phyloP scores from a whole-genome alignment of 768 basidiomycete genomes.

The Mycena polygramma region DNA sequence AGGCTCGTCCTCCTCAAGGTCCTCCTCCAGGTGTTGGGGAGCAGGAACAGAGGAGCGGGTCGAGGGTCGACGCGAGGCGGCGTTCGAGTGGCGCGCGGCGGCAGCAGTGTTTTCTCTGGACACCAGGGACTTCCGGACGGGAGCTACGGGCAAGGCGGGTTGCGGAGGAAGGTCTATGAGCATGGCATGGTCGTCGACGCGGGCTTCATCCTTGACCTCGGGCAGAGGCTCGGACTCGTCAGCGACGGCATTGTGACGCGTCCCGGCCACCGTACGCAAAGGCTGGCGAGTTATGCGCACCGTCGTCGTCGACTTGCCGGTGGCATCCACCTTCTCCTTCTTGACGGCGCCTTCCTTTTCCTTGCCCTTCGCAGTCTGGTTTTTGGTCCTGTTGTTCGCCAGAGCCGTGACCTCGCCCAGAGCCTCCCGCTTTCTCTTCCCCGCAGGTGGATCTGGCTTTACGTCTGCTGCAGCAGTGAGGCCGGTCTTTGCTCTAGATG shows the following conservation, averaged over 20 bases:
- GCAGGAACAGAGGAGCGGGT: slow-evolving; percentile 41
- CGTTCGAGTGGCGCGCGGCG: slow-evolving; percentile 40
- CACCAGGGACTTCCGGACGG: slow-evolving; percentile 55
- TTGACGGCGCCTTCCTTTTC: slow-evolving; percentile 64
- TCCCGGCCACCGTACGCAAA: slow-evolving; percentile 63
- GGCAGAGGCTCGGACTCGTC: slow-evolving; percentile 39
- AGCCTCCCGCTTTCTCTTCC: slow-evolving; percentile 32
- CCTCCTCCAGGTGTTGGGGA: slow-evolving; percentile 49
- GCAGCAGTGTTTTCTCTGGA: slow-evolving; percentile 46
- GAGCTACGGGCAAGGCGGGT: slow-evolving; percentile 53
- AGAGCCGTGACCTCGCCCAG: slow-evolving; percentile 50
- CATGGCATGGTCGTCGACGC: slow-evolving; percentile 67
- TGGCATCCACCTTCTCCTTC: slow-evolving; percentile 71
- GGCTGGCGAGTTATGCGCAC: slow-evolving; percentile 63
- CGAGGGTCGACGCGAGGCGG: slow-evolving; percentile 36
- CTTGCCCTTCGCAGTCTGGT: slow-evolving; percentile 63
- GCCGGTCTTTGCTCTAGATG: slow-evolving; percentile 65
- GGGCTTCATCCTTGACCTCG: slow-evolving; percentile 49
- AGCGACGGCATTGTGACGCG: slow-evolving; percentile 52
- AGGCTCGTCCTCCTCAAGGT: slow-evolving; percentile 71
- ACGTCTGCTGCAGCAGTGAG: slow-evolving; percentile 49
- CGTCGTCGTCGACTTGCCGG: slow-evolving; percentile 71
- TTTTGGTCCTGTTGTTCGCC: slow-evolving; percentile 62
- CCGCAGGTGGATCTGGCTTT: slow-evolving; percentile 44
- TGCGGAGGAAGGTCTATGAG: slow-evolving; percentile 59